Evolutionary conservation across 768 basidiomycete species (phyloP), one percentile per base, ranked within the genome.

Genomic region (Boletus vinaceobasis): DNA sequence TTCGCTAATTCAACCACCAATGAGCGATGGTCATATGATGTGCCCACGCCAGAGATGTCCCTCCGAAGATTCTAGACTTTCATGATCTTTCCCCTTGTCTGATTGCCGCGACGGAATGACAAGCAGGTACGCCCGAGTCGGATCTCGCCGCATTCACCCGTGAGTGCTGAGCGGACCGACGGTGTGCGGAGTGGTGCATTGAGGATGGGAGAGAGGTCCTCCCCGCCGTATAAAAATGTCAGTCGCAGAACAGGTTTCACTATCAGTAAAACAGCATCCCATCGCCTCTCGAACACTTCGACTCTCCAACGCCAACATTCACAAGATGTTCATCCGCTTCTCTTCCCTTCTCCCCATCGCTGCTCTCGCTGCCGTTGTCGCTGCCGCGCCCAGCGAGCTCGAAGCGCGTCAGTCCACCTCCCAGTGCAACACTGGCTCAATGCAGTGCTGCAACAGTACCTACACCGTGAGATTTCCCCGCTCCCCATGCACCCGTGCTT

Each of bases 271-370:
- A 33, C 32, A 33, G 32, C 32, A 33, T 11, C 32, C 9, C 13
- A 33, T 11, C 13, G 32, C 32, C 32, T 33, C 11, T 9, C 32
- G 32, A 11, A 33, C 32, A 33, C 10, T 17, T 37, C 37, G 8
- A n/a, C 37, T 37, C 37, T n/a, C n/a, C n/a, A n/a, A n/a, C n/a
- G n/a, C 37, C 37, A 17, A 14, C 37, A 14, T n/a, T 7, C 5
- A 37, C 7, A 17, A 37, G n/a, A 33, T 3, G 13, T 33, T 9
- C 13, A 33, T n/a, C n/a, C n/a, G n/a, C n/a, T n/a, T n/a, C n/a
- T n/a, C n/a, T n/a, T n/a, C n/a, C n/a, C 32, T 64, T 5, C 21
- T 64, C 43, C 40, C 56, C 15, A 21, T 64, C 42, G 47, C 39
- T 44, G 56, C 59, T 27, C 51, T 64, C 23, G 53, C 10, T 15